phyloP scores from a whole-genome alignment of 1,284 basidiomycete genomes.

The Pseudomicrostroma phylloplanum region DNA sequence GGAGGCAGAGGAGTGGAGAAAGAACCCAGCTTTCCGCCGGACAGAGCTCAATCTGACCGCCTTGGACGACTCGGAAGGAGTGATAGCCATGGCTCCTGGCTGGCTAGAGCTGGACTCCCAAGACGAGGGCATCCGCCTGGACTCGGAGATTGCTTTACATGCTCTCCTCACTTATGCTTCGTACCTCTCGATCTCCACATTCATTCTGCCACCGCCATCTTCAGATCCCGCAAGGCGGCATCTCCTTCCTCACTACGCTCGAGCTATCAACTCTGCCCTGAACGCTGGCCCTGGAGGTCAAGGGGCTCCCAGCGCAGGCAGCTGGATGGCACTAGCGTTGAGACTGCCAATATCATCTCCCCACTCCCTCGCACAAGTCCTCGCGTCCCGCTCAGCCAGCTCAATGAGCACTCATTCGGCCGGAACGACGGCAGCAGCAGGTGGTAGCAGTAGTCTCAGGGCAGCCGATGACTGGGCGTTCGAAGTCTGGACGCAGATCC shows the following conservation, averaged over 20 bases:
- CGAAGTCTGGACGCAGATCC: constrained; percentile 96
- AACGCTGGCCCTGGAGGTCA: constrained; percentile 29
- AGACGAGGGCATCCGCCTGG: constrained; percentile 90
- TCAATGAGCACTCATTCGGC: background rate
- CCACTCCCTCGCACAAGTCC: constrained; percentile 26
- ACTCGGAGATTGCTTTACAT: constrained; percentile 66
- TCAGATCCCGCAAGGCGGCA: constrained; percentile 60
- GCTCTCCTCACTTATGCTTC: constrained; percentile 69
- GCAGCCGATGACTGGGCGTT: constrained; percentile 57
- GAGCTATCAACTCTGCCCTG: constrained; percentile 59
- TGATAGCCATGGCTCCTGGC: constrained; percentile 73
- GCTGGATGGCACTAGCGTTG: constrained; percentile 39
- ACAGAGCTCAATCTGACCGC: constrained; percentile 84
- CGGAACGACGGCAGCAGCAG: background rate
- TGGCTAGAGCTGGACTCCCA: constrained; percentile 92
- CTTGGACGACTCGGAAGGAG: constrained; percentile 74
- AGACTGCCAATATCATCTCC: constrained; percentile 44
- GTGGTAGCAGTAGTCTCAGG: constrained; percentile 56
- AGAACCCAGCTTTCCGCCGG: constrained; percentile 67
- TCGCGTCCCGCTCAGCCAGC: constrained; percentile 6
- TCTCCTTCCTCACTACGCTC: constrained; percentile 82
- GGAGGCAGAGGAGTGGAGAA: constrained; percentile 81
- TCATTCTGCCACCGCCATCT: constrained; percentile 82
- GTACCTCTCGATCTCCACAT: constrained; percentile 77
- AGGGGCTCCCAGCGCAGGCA: constrained; percentile 25